Conservation (phyloP, 2,329 filamentous ascomycete species). For the Tolypocladium nubicola region DNA sequence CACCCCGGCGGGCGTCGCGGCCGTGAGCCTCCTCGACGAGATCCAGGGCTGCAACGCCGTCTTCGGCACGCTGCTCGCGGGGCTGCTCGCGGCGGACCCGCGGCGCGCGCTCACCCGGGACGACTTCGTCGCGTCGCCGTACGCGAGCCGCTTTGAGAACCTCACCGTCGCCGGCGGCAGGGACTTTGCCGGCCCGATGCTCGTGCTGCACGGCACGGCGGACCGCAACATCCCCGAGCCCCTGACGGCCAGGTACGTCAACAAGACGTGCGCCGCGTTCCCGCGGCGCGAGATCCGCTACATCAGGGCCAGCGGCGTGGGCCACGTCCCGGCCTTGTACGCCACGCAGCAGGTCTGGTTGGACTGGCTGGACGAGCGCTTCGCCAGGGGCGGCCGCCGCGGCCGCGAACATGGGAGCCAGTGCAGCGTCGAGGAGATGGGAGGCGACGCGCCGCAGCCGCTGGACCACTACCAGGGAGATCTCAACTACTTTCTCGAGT, state of each 20-base stretch:
- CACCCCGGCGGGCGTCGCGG: constrained; percentile 1
- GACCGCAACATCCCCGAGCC: constrained; percentile 10
- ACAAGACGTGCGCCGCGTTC: constrained; percentile 9
- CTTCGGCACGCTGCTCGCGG: constrained; percentile 1
- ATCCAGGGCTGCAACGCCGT: constrained; percentile 8
- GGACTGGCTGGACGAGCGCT: constrained; percentile 12
- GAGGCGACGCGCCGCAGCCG: constrained; percentile 3
- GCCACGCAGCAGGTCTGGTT: constrained; percentile 13
- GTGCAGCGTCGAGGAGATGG: constrained; percentile 3
- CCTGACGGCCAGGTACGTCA: constrained; percentile 7
- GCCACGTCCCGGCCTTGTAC: constrained; percentile 8
- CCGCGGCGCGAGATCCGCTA: constrained; percentile 8
- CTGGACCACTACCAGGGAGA: constrained; percentile 5
- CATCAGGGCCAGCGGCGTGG: constrained; percentile 8
- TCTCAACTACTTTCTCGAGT: constrained; percentile 4
- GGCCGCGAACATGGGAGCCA: not conserved
- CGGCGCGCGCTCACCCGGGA: not conserved
- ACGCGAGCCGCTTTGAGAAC: constrained; percentile 11
- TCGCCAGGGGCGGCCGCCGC: not conserved
- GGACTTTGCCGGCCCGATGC: constrained; percentile 22
- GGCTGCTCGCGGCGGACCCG: constrained; percentile 1
- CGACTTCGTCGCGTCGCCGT: constrained; percentile 10
- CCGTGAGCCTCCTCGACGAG: constrained; percentile 6
- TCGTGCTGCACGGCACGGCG: constrained; percentile 23
- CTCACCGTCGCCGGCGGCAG: constrained; percentile 17